Evolutionary conservation across 345 rosid species (phyloP).

Genomic region (Salix caprea): DNA sequence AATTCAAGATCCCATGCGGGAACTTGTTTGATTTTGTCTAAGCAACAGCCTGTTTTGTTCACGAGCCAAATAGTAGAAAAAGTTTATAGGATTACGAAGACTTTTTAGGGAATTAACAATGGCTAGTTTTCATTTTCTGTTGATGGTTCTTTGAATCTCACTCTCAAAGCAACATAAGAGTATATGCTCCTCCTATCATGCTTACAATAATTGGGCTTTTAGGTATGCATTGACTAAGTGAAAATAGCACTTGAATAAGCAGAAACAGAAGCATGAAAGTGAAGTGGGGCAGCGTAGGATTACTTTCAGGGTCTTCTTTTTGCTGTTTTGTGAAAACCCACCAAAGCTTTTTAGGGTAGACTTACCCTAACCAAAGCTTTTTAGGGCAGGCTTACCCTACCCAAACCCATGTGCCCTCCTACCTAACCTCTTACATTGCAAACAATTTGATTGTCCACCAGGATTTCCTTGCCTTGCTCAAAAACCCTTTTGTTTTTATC

Average conservation of each 20-base stretch:
- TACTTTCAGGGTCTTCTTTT: slow-evolving; percentile 6
- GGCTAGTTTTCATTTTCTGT: background rate
- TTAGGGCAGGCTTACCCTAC: slow-evolving; percentile 22
- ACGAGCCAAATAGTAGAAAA: background rate
- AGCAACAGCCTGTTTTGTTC: background rate
- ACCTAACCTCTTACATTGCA: slow-evolving; percentile 30
- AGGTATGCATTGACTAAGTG: background rate
- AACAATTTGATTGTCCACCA: slow-evolving; percentile 16
- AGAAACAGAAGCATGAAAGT: slow-evolving; percentile 1
- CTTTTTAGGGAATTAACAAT: background rate
- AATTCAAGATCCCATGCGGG: background rate
- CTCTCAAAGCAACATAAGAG: background rate
- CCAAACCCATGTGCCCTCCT: slow-evolving; percentile 18
- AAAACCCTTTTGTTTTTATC: too few relatives aligned
- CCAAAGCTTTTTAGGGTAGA: slow-evolving; percentile 28
- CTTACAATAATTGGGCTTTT: background rate
- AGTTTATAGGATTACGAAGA: background rate
- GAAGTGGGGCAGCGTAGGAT: background rate
- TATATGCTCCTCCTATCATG: background rate
- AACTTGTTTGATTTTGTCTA: background rate
- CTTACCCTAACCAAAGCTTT: slow-evolving; percentile 12
- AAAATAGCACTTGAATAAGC: background rate
- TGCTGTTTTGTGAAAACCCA: slow-evolving; percentile 23
- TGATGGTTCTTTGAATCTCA: background rate
- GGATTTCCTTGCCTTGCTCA: background rate